Conservation (phyloP, 805 yeast species). For the Pichia nanzhaoensis region DNA sequence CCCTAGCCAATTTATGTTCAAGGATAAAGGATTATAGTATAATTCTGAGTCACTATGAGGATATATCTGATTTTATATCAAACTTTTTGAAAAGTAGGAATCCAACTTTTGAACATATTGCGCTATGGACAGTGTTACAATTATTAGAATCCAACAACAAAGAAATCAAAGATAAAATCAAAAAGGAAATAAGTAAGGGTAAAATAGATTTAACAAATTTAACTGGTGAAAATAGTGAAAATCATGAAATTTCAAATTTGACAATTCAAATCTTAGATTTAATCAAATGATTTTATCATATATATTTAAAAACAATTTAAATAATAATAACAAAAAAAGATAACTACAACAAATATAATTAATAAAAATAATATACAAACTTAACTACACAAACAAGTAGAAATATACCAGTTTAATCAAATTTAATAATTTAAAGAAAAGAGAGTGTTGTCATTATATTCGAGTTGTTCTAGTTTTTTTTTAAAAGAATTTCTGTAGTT, state of each 20-base stretch:
- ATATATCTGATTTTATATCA: constrained; percentile 75
- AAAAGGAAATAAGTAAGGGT: constrained; percentile 28
- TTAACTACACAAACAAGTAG: too few relatives aligned
- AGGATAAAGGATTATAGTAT: constrained; percentile 78
- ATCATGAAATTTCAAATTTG: constrained; percentile 32
- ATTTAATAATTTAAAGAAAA: too few relatives aligned
- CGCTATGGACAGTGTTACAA: constrained; percentile 93
- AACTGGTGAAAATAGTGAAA: constrained; percentile 31
- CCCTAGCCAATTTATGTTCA: constrained; percentile 90
- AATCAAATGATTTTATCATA: constrained; percentile 25
- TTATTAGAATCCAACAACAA: constrained; percentile 78
- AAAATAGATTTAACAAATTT: constrained; percentile 29
- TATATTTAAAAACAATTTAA: background rate
- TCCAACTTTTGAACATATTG: constrained; percentile 95
- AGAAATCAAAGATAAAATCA: constrained; percentile 40
- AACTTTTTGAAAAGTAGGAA: constrained; percentile 77
- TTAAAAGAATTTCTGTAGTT: too few relatives aligned
- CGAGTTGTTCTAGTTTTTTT: too few relatives aligned
- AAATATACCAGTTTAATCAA: too few relatives aligned
- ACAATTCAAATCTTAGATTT: constrained; percentile 33
- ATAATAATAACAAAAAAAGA: background rate
- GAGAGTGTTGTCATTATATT: too few relatives aligned
- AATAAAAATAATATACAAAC: too few relatives aligned
- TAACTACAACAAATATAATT: too few relatives aligned
- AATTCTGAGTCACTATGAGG: constrained; percentile 82